Evolutionary conservation across 78 protist species (phyloP).

Genomic region (Dictyostelium firmibasis): DNA sequence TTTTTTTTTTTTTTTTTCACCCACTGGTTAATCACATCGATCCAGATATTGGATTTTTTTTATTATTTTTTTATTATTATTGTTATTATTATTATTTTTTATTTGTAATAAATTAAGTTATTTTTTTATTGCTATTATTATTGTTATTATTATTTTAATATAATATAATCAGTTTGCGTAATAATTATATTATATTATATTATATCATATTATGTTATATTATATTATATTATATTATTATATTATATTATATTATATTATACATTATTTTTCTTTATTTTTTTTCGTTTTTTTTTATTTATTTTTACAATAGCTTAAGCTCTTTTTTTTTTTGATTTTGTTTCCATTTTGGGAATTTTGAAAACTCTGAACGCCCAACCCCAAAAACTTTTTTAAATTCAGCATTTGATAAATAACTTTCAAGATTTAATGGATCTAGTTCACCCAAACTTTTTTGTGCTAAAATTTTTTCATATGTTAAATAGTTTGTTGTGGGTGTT

Average conservation of each 20-base stretch:
- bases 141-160: too few species aligned
- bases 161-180: too few species aligned
- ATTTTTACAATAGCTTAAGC: conserved; percentile 46
- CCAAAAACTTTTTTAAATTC: conserved; percentile 76
- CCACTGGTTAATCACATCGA: too few species aligned
- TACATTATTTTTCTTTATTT: neutral
- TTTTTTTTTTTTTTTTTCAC: too few species aligned
- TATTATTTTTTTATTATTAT: too few species aligned
- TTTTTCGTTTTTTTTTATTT: neutral
- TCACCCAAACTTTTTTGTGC: neutral
- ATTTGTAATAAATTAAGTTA: too few species aligned
- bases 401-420: conserved; percentile 76
- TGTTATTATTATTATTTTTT: too few species aligned
- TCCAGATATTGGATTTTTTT: too few species aligned
- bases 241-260: neutral
- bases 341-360: conserved; percentile 84
- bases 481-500: neutral
- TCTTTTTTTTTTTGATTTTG: conserved; percentile 75
- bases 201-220: too few species aligned
- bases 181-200: too few species aligned
- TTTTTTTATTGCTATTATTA: too few species aligned
- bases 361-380: conserved; percentile 34
- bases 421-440: conserved; percentile 10
- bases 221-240: too few species aligned
- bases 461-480: conserved; percentile 26